Percentiles rank a stretch among this genome's conserved stretches.
Conservation (phyloP, 176 grass and related monocot species). For the Secale cereale region DNA sequence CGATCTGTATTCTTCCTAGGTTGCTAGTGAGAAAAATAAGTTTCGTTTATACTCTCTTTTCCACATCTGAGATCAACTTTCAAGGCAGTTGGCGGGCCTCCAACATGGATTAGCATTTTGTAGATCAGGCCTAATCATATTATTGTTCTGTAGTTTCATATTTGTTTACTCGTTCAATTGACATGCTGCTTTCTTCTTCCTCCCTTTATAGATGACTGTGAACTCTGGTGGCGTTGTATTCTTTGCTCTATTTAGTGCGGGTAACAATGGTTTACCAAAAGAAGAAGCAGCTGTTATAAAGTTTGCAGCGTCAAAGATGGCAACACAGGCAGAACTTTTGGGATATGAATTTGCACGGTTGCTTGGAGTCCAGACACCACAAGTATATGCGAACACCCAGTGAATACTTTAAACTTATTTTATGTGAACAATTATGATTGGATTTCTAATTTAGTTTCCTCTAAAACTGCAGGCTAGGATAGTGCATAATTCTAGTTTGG, state of each 20-base stretch:
- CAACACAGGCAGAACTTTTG: conserved; percentile 85
- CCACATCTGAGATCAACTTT: neutral
- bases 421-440: neutral
- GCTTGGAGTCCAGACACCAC: conserved; percentile 77
- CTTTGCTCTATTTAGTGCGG: conserved; percentile 74
- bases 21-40: conserved; percentile 6
- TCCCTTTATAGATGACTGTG: conserved; percentile 62
- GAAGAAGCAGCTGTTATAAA: conserved; percentile 92
- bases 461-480: conserved; percentile 70
- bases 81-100: neutral
- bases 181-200: neutral
- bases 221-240: conserved; percentile 98
- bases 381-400: conserved; percentile 38
- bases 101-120: neutral
- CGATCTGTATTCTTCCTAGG: conserved; percentile 14
- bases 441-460: conserved; percentile 25
- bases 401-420: conserved; percentile 8
- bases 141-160: neutral
- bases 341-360: conserved; percentile 94
- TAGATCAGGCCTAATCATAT: conserved; percentile 9
- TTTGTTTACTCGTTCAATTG: neutral
- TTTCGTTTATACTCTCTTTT: neutral
- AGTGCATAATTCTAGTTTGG: conserved; percentile 72
- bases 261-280: conserved; percentile 33
- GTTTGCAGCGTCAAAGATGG: conserved; percentile 86